Conservation (phyloP, 176 grass and related monocot species). For the Ensete glaucum region DNA sequence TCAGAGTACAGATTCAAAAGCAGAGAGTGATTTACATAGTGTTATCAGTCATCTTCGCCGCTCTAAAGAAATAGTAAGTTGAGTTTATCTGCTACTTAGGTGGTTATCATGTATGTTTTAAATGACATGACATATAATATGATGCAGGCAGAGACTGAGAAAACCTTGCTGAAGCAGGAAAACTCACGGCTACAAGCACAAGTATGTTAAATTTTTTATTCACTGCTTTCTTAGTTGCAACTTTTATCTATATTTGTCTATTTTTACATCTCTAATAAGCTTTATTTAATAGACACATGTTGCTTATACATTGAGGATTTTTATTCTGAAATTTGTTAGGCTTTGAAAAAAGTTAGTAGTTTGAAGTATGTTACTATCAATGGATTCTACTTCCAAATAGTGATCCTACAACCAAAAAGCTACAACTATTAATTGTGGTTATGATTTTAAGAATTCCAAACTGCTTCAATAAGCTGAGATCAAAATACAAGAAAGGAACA, state of each 20-base stretch:
- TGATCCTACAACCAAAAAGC: no score
- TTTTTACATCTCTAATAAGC: not conserved
- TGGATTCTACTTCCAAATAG: no score
- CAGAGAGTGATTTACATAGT: conserved; percentile 64
- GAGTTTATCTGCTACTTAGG: conserved; percentile 1
- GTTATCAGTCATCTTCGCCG: conserved; percentile 79
- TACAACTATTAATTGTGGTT: no score
- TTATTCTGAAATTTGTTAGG: no score
- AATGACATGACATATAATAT: conserved; percentile 16
- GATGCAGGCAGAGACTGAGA: conserved; percentile 92
- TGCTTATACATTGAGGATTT: no score
- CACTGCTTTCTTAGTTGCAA: not conserved
- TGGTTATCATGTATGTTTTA: not conserved
- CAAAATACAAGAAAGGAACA: no score
- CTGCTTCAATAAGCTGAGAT: no score
- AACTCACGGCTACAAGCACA: conserved; percentile 75
- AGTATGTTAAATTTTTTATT: conserved; percentile 35
- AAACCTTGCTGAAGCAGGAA: conserved; percentile 88
- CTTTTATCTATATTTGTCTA: not conserved
- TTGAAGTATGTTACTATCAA: no score
- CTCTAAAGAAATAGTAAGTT: conserved; percentile 96
- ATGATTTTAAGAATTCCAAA: no score
- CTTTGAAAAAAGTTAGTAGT: no score
- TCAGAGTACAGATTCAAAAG: conserved; percentile 41
- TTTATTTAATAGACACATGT: no score